phyloP scores from a whole-genome alignment of 192 early-diverging fungal genomes.

The Gigaspora rosea region DNA sequence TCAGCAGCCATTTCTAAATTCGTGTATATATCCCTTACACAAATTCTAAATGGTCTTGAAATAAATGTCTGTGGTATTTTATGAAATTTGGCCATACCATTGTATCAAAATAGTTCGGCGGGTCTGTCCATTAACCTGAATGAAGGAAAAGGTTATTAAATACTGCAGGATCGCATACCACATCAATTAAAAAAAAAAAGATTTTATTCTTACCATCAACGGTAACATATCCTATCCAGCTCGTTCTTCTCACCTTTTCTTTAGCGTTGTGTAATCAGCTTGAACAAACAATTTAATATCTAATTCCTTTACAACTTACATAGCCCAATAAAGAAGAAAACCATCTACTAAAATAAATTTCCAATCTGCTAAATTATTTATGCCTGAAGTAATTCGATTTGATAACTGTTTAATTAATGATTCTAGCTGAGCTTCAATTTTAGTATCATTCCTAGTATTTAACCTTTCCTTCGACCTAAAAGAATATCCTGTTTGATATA shows the following conservation, averaged over 20 bases:
- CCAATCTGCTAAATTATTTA: conserved; percentile 7
- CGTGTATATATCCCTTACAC: too few relatives aligned
- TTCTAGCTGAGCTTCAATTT: background rate
- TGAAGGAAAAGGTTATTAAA: background rate
- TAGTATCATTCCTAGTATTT: conserved; percentile 36
- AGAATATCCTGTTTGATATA: conserved; percentile 37
- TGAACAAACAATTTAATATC: conserved; percentile 61
- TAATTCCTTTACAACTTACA: conserved; percentile 42
- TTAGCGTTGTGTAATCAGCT: conserved; percentile 62
- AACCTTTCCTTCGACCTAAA: conserved; percentile 48
- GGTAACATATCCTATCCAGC: conserved; percentile 71
- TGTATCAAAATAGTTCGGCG: conserved; percentile 74
- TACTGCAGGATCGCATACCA: too few relatives aligned
- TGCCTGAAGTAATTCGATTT: background rate
- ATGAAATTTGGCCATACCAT: conserved; percentile 80
- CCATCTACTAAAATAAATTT: conserved; percentile 71
- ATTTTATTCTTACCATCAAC: conserved; percentile 58
- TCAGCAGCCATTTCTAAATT: too few relatives aligned
- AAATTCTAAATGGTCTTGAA: background rate
- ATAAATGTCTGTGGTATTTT: conserved; percentile 45
- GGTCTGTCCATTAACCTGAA: conserved; percentile 68
- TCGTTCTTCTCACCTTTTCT: conserved; percentile 64
- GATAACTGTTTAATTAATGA: background rate
- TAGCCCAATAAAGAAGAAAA: conserved; percentile 72
- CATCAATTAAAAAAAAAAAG: background rate